Conservation (phyloP, 176 grass and related monocot genomes). For the Paspalum vaginatum region DNA sequence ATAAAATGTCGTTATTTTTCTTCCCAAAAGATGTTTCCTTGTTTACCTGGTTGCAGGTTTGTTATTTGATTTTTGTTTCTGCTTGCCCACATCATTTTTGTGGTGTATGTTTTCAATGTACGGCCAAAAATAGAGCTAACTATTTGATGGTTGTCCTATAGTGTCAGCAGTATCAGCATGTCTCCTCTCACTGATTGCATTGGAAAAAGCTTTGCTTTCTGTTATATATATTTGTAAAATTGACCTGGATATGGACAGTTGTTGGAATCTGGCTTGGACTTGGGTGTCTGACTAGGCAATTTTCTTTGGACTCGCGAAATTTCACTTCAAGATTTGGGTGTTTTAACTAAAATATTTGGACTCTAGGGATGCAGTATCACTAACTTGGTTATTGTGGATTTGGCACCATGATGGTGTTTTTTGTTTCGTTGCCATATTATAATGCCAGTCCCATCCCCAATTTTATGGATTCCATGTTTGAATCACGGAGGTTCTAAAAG, state of each 20-base stretch:
- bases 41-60: constrained; percentile 22
- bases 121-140: background rate
- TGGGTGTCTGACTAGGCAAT: background rate
- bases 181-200: background rate
- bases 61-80: constrained; percentile 17
- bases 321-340: background rate
- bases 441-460: background rate
- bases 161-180: background rate
- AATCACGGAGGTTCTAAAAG: background rate
- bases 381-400: constrained; percentile 2
- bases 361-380: background rate
- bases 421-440: constrained; percentile 9
- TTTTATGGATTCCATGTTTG: constrained; percentile 8
- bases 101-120: constrained; percentile 16
- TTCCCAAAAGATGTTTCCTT: background rate
- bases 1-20: background rate
- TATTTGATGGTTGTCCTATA: background rate
- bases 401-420: background rate
- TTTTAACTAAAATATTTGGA: background rate
- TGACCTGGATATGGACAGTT: background rate
- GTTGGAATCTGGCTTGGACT: background rate
- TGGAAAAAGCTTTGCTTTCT: background rate
- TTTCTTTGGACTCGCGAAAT: background rate
- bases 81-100: background rate
- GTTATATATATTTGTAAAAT: background rate